A percentile compares a stretch with the other conserved stretches of the same genome.
Evolutionary conservation across 2,329 filamentous ascomycete species (phyloP).

Genomic region (Ophiostoma ulmi): DNA sequence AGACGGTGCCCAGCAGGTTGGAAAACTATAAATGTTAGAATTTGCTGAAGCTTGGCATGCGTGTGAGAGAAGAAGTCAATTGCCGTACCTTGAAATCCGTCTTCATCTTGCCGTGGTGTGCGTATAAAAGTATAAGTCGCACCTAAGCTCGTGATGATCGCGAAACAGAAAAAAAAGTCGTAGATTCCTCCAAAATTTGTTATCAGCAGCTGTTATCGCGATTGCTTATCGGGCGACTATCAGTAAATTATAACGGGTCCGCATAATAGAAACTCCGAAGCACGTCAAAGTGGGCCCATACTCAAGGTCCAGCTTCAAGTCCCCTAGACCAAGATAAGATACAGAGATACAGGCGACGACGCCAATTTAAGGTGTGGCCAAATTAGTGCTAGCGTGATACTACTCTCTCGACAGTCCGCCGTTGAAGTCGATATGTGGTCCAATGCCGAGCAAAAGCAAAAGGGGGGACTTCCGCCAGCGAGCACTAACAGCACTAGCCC

Average conservation of each 20-base stretch:
- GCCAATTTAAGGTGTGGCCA: constrained; percentile 1
- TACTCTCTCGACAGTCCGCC: background rate
- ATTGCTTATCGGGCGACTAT: constrained; percentile 20
- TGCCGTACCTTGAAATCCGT: constrained; percentile 84
- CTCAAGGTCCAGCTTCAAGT: background rate
- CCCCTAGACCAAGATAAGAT: background rate
- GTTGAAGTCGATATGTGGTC: constrained; percentile 5
- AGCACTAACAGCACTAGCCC: background rate
- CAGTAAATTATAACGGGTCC: constrained; percentile 21
- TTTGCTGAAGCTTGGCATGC: background rate
- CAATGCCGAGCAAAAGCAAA: constrained; percentile 10
- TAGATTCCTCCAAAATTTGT: constrained; percentile 22
- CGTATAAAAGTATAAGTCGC: background rate
- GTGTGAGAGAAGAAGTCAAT: constrained; percentile 2
- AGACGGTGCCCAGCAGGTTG: constrained; percentile 96
- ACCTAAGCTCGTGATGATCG: constrained; percentile 15
- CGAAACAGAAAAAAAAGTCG: constrained; percentile 24
- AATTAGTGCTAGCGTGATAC: constrained; percentile 18
- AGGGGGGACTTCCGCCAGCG: constrained; percentile 6
- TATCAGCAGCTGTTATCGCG: constrained; percentile 22
- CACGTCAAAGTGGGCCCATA: background rate
- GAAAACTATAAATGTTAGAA: constrained; percentile 65
- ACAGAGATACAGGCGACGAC: background rate
- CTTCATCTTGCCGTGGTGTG: constrained; percentile 69
- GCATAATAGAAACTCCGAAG: constrained; percentile 19